These are phyloP conservation scores for Russula virescens DNA, from an alignment of 768 basidiomycete species.

Conservation along the genomic window DNA sequence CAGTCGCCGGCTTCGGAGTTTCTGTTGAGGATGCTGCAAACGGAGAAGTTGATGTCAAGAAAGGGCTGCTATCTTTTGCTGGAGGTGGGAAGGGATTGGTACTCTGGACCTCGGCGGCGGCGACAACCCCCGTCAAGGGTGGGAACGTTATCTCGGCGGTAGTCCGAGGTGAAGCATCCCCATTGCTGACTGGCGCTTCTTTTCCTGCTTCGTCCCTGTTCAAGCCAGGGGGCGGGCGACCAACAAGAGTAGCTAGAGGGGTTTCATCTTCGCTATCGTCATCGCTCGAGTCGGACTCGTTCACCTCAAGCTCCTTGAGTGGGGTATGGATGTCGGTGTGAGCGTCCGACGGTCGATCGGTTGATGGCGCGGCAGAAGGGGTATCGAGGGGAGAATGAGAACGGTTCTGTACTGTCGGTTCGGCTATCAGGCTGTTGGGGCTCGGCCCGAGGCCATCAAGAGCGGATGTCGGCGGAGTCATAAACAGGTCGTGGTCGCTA, in stretches of 20 bases:
- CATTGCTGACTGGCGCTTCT: slow-evolving; percentile 10
- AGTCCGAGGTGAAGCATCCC: slow-evolving; percentile 4
- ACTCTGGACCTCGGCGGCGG: background rate
- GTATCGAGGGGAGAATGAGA: slow-evolving; percentile 9
- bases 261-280: slow-evolving; percentile 31
- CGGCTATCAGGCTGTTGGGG: slow-evolving; percentile 5
- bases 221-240: background rate
- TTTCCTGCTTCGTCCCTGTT: background rate
- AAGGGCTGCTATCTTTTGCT: slow-evolving; percentile 11
- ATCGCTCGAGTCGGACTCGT: slow-evolving; percentile 50
- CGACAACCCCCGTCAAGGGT: background rate
- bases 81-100: slow-evolving; percentile 17
- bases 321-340: slow-evolving; percentile 47
- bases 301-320: slow-evolving; percentile 52
- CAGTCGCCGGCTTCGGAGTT: slow-evolving; percentile 26
- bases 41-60: slow-evolving; percentile 16
- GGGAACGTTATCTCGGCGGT: background rate
- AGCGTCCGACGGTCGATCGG: slow-evolving; percentile 3
- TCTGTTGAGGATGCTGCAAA: slow-evolving; percentile 4
- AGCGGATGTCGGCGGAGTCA: slow-evolving; percentile 52
- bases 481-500: slow-evolving; percentile 50
- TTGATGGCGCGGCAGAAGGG: slow-evolving; percentile 7
- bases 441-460: slow-evolving; percentile 12
- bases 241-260: slow-evolving; percentile 28
- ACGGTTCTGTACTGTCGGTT: slow-evolving; percentile 11